Evolutionary conservation across 1,139 yeast species (phyloP).

Genomic region (Debaryomyces nepalensis): DNA sequence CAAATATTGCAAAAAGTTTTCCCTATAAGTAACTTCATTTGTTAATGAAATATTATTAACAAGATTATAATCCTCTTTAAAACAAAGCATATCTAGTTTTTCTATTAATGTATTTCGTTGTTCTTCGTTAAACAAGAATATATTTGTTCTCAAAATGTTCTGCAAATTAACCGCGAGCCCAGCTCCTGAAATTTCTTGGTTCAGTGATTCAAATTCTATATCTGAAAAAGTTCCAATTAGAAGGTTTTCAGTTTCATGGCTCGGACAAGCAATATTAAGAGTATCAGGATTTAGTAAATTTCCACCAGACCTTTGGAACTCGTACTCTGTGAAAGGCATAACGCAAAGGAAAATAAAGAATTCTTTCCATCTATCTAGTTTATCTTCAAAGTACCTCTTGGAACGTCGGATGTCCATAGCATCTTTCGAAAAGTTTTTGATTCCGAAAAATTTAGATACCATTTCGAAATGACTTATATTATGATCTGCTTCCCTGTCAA

Average conservation of each 20-base stretch:
- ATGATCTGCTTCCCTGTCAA: too few species aligned
- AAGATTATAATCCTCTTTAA: not conserved
- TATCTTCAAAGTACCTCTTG: too few species aligned
- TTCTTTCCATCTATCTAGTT: conserved; percentile 1
- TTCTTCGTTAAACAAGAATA: not conserved
- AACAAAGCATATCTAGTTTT: not conserved
- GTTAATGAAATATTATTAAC: not conserved
- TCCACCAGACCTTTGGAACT: not conserved
- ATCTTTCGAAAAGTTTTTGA: too few species aligned
- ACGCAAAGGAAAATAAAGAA: conserved; percentile 3
- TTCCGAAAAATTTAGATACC: too few species aligned
- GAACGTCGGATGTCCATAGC: too few species aligned
- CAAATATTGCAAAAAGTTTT: not conserved
- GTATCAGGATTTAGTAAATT: not conserved
- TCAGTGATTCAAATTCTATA: not conserved
- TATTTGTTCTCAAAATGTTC: not conserved
- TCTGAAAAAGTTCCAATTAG: conserved; percentile 3
- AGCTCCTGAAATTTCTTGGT: not conserved
- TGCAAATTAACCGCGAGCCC: not conserved
- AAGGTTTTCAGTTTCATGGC: not conserved
- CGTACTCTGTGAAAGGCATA: conserved; percentile 9
- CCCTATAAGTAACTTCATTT: not conserved
- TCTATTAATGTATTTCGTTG: not conserved
- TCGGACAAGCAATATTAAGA: not conserved
- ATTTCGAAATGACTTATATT: too few species aligned